Percentiles rank a stretch among this genome's conserved stretches.
Conservation (phyloP, 73 alveolate genomes). For the Paramecium sonneborni region DNA sequence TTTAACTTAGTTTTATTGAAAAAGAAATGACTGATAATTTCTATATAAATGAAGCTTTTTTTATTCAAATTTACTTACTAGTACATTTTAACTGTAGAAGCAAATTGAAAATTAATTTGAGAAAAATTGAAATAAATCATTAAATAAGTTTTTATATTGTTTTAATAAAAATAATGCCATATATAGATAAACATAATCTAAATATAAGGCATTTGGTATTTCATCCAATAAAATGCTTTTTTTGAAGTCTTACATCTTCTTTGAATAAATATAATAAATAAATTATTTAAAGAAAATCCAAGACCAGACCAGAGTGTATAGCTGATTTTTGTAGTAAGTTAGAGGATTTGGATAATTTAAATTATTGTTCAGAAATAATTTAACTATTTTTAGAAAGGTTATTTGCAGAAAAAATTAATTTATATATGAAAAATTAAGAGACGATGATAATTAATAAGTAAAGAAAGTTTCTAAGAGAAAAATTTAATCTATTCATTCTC, state of each 20-base stretch:
- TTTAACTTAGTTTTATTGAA: no score
- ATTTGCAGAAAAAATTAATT: not conserved
- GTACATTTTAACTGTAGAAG: no score
- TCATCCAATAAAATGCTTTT: not conserved
- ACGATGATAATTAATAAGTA: not conserved
- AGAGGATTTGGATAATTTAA: not conserved
- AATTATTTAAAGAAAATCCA: not conserved
- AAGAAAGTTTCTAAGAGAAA: not conserved
- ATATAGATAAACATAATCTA: not conserved
- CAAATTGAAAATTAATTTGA: no score
- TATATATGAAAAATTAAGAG: constrained; percentile 25
- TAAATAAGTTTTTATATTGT: not conserved
- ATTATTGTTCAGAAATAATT: not conserved
- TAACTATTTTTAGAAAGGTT: not conserved
- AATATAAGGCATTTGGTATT: not conserved
- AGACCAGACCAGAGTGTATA: not conserved
- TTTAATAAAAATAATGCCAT: not conserved
- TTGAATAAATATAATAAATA: not conserved
- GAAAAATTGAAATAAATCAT: no score
- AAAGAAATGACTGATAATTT: no score
- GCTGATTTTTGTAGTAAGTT: not conserved
- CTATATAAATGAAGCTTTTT: no score
- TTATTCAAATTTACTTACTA: no score
- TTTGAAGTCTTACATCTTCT: not conserved
- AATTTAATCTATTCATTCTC: not conserved